phyloP scores from a whole-genome alignment of 106 monocot species.

The Agapanthus africanus region DNA sequence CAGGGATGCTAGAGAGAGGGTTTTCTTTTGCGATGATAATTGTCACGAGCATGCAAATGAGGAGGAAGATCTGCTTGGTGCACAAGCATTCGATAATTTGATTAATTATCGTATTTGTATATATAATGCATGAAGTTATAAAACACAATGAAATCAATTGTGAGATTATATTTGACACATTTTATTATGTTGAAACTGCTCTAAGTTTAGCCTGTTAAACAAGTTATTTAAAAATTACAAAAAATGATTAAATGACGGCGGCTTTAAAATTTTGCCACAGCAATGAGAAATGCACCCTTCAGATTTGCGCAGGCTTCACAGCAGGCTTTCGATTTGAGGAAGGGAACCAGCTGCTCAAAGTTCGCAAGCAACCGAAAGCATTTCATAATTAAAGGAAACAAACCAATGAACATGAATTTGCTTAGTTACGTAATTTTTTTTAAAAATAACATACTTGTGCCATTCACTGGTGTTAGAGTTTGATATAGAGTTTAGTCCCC shows the following conservation, averaged over 20 bases:
- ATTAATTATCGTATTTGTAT: no score
- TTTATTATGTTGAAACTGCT: background rate
- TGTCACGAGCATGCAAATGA: conserved; percentile 33
- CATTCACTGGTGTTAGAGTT: no score
- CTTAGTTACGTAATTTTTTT: no score
- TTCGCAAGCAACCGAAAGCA: no score
- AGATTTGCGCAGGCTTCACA: background rate
- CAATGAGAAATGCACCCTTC: background rate
- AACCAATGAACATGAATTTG: no score
- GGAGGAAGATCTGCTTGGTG: conserved; percentile 37
- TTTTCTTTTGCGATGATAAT: conserved; percentile 44
- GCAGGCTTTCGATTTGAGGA: background rate
- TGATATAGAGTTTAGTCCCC: no score
- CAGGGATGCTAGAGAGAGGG: conserved; percentile 12
- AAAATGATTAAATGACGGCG: background rate
- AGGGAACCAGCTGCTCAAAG: background rate
- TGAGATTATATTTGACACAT: background rate
- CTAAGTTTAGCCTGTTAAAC: background rate
- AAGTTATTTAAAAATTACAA: background rate
- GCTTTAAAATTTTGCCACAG: background rate
- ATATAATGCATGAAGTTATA: no score
- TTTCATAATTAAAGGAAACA: no score
- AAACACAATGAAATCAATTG: background rate
- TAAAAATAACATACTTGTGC: no score
- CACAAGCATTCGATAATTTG: no score